phyloP scores from a whole-genome alignment of 2,329 filamentous ascomycete genomes.

The Curvularia spicifera region DNA sequence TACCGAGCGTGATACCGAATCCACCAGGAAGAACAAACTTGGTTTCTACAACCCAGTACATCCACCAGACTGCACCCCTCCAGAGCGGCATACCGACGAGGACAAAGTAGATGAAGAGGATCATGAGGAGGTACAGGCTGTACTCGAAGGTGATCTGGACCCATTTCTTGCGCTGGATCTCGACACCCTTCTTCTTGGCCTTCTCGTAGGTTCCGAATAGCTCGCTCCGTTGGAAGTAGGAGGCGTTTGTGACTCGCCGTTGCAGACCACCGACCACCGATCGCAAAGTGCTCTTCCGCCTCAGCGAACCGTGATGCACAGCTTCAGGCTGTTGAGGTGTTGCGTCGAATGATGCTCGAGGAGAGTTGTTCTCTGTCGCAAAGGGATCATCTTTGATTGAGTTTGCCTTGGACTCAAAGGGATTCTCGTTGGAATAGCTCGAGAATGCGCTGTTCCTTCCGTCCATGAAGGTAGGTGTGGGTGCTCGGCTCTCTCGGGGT shows the following conservation, averaged over 20 bases:
- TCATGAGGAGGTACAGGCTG: constrained; percentile 44
- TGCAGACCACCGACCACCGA: constrained; percentile 26
- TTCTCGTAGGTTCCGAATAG: constrained; percentile 33
- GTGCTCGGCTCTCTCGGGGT: constrained; percentile 13
- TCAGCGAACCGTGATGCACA: constrained; percentile 13
- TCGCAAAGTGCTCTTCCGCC: constrained; percentile 23
- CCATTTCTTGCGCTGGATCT: constrained; percentile 44
- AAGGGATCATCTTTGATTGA: constrained; percentile 21
- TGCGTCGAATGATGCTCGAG: constrained; percentile 1
- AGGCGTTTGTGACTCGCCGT: constrained; percentile 26
- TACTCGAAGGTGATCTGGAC: constrained; percentile 51
- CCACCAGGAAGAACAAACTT: constrained; percentile 52
- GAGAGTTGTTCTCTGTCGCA: constrained; percentile 9
- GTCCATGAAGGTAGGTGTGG: constrained; percentile 4
- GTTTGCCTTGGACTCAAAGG: constrained; percentile 19
- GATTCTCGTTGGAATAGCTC: constrained; percentile 19
- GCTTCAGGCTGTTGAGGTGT: constrained; percentile 17
- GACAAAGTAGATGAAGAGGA: constrained; percentile 56
- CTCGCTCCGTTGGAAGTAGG: constrained; percentile 23
- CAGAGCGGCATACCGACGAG: constrained; percentile 56
- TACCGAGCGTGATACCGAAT: constrained; percentile 49
- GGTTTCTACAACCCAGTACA: constrained; percentile 24
- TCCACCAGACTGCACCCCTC: constrained; percentile 48
- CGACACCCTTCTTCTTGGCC: constrained; percentile 29
- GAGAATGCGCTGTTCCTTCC: constrained; percentile 1